Conservation (phyloP, 306 rosid genomes). For the Trifolium dubium region DNA sequence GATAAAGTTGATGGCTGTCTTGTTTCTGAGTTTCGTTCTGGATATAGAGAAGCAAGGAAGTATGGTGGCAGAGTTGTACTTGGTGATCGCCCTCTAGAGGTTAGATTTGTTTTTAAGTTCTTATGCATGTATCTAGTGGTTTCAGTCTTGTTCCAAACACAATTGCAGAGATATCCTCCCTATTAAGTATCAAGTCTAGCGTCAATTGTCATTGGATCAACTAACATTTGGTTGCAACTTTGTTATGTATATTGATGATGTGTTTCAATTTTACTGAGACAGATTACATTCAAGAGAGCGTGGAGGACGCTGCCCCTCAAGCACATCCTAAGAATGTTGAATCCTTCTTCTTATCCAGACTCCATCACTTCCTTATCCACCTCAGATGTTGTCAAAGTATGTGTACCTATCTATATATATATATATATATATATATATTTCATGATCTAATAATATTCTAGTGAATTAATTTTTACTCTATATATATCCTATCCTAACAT, state of each 20-base stretch:
- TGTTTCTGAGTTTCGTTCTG: constrained; percentile 93
- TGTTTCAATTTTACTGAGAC: constrained; percentile 42
- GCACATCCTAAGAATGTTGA: constrained; percentile 78
- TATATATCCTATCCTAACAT: constrained; percentile 38
- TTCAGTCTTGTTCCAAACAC: not conserved
- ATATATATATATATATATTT: constrained; percentile 14
- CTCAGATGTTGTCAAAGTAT: constrained; percentile 62
- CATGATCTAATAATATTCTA: constrained; percentile 15
- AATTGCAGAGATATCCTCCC: too few species aligned
- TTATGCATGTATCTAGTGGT: not conserved
- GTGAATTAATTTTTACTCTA: constrained; percentile 25
- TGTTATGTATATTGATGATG: constrained; percentile 19
- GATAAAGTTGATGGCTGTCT: constrained; percentile 79
- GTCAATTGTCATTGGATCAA: too few species aligned
- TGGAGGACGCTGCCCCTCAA: constrained; percentile 93
- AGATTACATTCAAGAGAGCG: constrained; percentile 85
- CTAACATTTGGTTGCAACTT: constrained; percentile 20
- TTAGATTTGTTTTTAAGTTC: constrained; percentile 39
- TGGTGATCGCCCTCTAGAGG: constrained; percentile 94
- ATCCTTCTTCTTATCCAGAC: constrained; percentile 60
- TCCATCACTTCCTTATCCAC: constrained; percentile 66
- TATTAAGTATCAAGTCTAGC: too few species aligned
- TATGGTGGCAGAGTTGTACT: constrained; percentile 90
- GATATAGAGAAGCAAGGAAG: constrained; percentile 89
- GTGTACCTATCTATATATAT: too few species aligned